Base-by-base conservation (phyloP, 2,329 filamentous ascomycete species). In the Cordyceps cateniannulata region DNA sequence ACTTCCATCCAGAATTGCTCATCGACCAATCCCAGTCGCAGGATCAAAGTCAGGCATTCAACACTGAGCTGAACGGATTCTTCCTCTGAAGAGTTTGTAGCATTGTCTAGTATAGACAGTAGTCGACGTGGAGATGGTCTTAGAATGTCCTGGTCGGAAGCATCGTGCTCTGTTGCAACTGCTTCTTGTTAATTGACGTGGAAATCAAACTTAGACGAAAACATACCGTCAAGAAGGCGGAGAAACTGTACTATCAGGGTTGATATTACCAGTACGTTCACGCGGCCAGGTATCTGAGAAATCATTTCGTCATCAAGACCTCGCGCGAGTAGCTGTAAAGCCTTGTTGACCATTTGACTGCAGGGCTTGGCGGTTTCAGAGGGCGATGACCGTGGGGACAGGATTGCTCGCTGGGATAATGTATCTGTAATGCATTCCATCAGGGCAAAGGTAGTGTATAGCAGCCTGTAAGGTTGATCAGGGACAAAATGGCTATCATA, bases 401-500 rank as follows among this genome's bases (percentile, higher is more conserved):
- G 24, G 1, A 12, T 16, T 14, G 22, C 16, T 24, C 5, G 32
- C 2, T 22, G 45, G 7, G 40, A 38, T 29, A 10, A 20, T 63
- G 73, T 65, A 9, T 67, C 73, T 27, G 78, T 75, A 44, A 91
- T 78, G 69, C 86, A 88, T 59, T 85, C 81, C 24, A 79, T 76
- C 44, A 96, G 77, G 1, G 86, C 84, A 68, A 88, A 81, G 1
- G 91, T 74, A 3, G 88, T 87, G 69, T 93, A 96, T 0, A 92
- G 78, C 2, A 85, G 85, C 66, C 88, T 89, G 76, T 86, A 92
- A 2, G 88, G 87, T 62, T 88, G 85, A 0, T 82, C 81, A 1
- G 83, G 72, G 7, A 89, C 87, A 63, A 95, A 92, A 1, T 92
- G 75, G 12, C 87, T 81, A 12, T 75, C 72, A 62, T 86, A 82